Evolutionary conservation across 2,329 filamentous ascomycete genomes (phyloP), one percentile per base, ranked within the genome.

Genomic region (Chalaropsis ovoidea): DNA sequence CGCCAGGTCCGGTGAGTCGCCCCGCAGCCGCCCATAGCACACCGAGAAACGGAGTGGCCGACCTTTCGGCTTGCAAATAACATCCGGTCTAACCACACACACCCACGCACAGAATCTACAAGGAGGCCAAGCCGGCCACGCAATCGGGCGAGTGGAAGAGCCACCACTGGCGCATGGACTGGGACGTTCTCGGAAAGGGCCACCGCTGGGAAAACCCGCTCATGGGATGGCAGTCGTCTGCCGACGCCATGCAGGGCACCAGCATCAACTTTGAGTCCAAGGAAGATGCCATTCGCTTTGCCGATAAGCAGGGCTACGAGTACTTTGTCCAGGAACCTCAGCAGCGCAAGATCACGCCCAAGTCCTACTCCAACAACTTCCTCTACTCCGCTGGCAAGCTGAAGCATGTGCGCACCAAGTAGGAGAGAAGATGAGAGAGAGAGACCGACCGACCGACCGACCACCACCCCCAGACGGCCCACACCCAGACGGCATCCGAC

Each of bases 281-380:
- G 81, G 91, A 97, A 75, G 93, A 96, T 71, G 94, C 94, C 70
- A 93, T 99, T 72, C 80, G 82, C 67, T 99, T 99, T 74, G 94
- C 95, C 27, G 89, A 97, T 79, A 99, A 97, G 83, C 94, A 99
- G 77, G 94, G 95, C 43, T 99, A 99, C 75, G 93, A 99, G 75
- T 99, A 96, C 77, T 97, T 94, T 75, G 92, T 99, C 27, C 94
- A 97, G 80, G 94, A 97, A 78, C 93, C 94, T 43, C 95, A 96
- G 73, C 84, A 85, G 77, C 86, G 94, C 74, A 88, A 87, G 73
- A 87, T 96, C 72, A 79, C 85, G 17, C 89, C 91, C 68, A 99
- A 99, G 84, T 88, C 90, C 11, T 99, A 99, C 76, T 93, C 94
- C 68, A 95, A 95, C 77, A 96, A 97, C 80, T 99, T 97, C 77